Percentiles rank a stretch among this genome's conserved stretches.
phyloP scores from a whole-genome alignment of 108 stramenopile genomes.

The Fragilaria crotonensis region DNA sequence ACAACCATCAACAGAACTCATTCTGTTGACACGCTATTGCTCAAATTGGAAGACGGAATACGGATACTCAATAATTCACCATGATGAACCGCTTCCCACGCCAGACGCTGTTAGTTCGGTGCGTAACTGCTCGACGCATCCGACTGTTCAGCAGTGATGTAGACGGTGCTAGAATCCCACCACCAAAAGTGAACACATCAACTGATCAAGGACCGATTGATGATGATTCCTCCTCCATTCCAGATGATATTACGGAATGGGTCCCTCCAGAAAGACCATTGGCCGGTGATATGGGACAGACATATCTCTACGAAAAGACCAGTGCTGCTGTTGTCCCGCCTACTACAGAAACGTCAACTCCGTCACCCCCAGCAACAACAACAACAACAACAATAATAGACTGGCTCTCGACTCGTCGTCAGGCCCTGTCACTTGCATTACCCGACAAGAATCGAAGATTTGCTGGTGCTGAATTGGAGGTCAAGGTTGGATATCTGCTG shows the following conservation, averaged over 20 bases:
- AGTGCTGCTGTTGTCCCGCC: neutral
- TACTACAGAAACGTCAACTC: neutral
- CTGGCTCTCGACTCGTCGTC: slow-evolving; percentile 65
- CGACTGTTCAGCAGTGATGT: too few species aligned
- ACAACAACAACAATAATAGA: slow-evolving; percentile 20
- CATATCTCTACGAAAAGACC: slow-evolving; percentile 3
- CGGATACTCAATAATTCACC: too few species aligned
- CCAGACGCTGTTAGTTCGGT: too few species aligned
- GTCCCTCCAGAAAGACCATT: slow-evolving; percentile 44
- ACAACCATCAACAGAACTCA: too few species aligned
- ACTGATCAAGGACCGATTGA: too few species aligned
- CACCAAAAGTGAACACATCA: too few species aligned
- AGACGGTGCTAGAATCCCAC: too few species aligned
- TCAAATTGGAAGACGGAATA: too few species aligned
- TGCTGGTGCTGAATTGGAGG: slow-evolving; percentile 34
- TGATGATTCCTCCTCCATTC: neutral
- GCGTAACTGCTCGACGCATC: too few species aligned
- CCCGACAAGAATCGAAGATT: slow-evolving; percentile 27
- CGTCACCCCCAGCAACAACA: neutral
- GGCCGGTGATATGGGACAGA: slow-evolving; percentile 15
- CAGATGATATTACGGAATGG: slow-evolving; percentile 34
- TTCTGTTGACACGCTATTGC: too few species aligned
- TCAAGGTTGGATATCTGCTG: slow-evolving; percentile 46
- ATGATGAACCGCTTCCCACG: too few species aligned
- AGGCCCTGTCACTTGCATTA: slow-evolving; percentile 22